Percentiles rank a stretch among this genome's conserved stretches.
phyloP scores from a whole-genome alignment of 2,329 filamentous ascomycete species.

The Pyricularia sp. region DNA sequence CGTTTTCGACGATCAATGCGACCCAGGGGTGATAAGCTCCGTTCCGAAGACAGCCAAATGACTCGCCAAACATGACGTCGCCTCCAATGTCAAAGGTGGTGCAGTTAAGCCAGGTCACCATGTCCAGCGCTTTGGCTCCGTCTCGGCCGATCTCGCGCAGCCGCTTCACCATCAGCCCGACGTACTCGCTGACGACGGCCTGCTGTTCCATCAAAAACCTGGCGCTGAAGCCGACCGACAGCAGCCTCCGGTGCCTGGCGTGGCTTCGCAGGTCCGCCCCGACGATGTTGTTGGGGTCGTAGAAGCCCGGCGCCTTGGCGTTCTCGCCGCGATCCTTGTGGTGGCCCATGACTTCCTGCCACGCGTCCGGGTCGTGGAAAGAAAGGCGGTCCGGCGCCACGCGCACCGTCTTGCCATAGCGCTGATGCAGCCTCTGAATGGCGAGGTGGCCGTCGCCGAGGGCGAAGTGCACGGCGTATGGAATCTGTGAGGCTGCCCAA shows the following conservation, averaged over 20 bases:
- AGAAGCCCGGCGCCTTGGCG: conserved; percentile 6
- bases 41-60: conserved; percentile 7
- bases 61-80: conserved; percentile 9
- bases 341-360: conserved; percentile 18
- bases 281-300: not conserved
- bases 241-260: conserved; percentile 10
- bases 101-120: conserved; percentile 15
- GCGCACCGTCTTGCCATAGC: conserved; percentile 29
- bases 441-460: not conserved
- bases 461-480: too few species aligned
- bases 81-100: conserved; percentile 10
- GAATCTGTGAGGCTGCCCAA: too few species aligned
- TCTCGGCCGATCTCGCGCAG: conserved; percentile 7
- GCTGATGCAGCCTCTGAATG: conserved; percentile 15
- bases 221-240: conserved; percentile 15
- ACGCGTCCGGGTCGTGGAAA: conserved; percentile 21
- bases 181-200: conserved; percentile 8
- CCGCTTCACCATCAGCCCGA: conserved; percentile 7
- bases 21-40: conserved; percentile 9
- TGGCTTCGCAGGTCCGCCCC: conserved; percentile 3
- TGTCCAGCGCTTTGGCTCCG: conserved; percentile 8
- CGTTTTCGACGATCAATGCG: conserved; percentile 5
- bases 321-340: conserved; percentile 3
- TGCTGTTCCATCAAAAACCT: conserved; percentile 13
- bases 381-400: conserved; percentile 27